Conservation (phyloP, 768 basidiomycete species). For the Boletellus ananas region DNA sequence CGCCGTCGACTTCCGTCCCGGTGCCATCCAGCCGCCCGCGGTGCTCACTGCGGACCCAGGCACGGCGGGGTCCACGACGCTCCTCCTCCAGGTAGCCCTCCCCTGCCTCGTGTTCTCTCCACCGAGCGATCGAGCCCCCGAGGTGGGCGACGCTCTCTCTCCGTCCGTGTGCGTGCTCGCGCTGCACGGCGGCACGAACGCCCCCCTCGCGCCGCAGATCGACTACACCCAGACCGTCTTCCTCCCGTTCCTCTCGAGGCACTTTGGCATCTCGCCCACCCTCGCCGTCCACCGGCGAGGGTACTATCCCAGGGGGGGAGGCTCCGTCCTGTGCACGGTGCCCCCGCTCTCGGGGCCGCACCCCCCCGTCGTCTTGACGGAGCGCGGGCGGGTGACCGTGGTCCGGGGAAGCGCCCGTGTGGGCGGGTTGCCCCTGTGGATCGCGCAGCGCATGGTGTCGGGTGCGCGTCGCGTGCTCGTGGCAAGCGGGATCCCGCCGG, state of each 20-base stretch:
- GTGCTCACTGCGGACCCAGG: constrained; percentile 43
- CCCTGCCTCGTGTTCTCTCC: constrained; percentile 62
- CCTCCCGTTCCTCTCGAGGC: constrained; percentile 60
- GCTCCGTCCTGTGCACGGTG: constrained; percentile 46
- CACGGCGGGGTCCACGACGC: constrained; percentile 69
- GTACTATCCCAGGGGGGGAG: constrained; percentile 73
- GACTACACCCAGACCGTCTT: constrained; percentile 67
- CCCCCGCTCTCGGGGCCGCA: constrained; percentile 39
- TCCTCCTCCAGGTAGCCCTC: constrained; percentile 68
- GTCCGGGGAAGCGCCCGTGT: constrained; percentile 62
- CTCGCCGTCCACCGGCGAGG: constrained; percentile 56
- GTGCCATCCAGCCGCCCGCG: constrained; percentile 37
- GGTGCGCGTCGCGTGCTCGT: constrained; percentile 49
- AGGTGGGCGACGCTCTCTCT: background rate
- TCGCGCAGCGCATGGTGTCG: constrained; percentile 54
- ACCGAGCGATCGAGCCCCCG: background rate
- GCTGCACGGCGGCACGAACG: constrained; percentile 72
- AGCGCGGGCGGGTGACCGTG: constrained; percentile 49
- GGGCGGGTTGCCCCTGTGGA: constrained; percentile 53
- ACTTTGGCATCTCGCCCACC: constrained; percentile 44
- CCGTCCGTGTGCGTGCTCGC: constrained; percentile 42
- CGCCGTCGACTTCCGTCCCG: constrained; percentile 54
- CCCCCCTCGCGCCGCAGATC: constrained; percentile 65
- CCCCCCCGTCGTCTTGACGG: constrained; percentile 45
- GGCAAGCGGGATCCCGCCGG: constrained; percentile 29